Percentiles rank a stretch among this genome's conserved stretches.
Conservation (phyloP, 495 filamentous ascomycete species). For the Penicillium mononematosum region DNA sequence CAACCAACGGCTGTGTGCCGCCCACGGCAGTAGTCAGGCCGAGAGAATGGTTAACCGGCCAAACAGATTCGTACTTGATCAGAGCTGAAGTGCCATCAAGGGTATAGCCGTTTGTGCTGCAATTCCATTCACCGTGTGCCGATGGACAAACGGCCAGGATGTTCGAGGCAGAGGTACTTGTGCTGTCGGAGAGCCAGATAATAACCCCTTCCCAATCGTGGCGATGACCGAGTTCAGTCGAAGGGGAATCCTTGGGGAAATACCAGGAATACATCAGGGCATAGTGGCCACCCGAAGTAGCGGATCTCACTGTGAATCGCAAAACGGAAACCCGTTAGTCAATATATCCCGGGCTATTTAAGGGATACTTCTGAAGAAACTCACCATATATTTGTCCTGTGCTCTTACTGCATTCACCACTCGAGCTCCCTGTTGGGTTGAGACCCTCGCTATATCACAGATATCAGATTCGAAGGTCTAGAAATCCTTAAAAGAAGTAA, state of each 20-base stretch:
- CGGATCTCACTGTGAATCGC: slow-evolving; percentile 27
- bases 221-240: slow-evolving; percentile 45
- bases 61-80: slow-evolving; percentile 49
- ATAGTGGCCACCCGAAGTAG: slow-evolving; percentile 31
- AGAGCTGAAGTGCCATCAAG: slow-evolving; percentile 39
- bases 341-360: background rate
- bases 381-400: slow-evolving; percentile 50
- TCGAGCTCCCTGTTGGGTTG: slow-evolving; percentile 31
- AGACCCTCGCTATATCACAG: slow-evolving; percentile 38
- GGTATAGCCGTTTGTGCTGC: slow-evolving; percentile 39
- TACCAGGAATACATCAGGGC: slow-evolving; percentile 58
- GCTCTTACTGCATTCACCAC: slow-evolving; percentile 43
- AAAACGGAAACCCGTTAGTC: background rate
- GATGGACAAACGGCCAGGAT: slow-evolving; percentile 52
- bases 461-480: background rate
- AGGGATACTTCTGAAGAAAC: background rate
- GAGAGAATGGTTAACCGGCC: slow-evolving; percentile 51
- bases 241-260: slow-evolving; percentile 49
- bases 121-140: slow-evolving; percentile 53
- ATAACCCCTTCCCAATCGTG: slow-evolving; percentile 55
- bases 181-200: slow-evolving; percentile 42
- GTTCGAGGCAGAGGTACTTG: slow-evolving; percentile 39
- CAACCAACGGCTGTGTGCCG: slow-evolving; percentile 52
- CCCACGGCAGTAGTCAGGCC: slow-evolving; percentile 46
- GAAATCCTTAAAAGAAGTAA: background rate